Percentiles rank a stretch among this genome's conserved stretches.
Conservation (phyloP, 148 eudicot species). For the Agrostemma githago region DNA sequence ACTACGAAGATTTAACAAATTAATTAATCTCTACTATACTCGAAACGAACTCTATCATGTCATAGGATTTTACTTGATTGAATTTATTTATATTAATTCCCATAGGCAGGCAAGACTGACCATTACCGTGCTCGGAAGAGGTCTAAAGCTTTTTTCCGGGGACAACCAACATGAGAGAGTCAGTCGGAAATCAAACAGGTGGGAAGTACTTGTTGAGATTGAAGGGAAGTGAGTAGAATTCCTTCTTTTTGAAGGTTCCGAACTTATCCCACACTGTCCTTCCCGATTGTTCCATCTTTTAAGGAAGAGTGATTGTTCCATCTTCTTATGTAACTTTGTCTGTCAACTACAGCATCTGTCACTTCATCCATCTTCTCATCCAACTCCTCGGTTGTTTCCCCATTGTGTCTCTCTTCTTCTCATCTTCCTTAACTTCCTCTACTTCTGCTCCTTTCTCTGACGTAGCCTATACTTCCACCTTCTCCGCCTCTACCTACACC, state of each 20-base stretch:
- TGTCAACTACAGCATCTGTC: too few relatives aligned
- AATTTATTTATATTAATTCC: slow-evolving; percentile 10
- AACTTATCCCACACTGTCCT: slow-evolving; percentile 97
- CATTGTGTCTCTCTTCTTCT: too few relatives aligned
- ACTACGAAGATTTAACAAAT: slow-evolving; percentile 28
- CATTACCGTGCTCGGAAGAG: slow-evolving; percentile 12
- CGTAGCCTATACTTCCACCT: too few relatives aligned
- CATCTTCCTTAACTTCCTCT: too few relatives aligned
- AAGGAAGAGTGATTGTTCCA: too few relatives aligned
- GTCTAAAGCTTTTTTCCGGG: neutral
- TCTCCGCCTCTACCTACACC: too few relatives aligned
- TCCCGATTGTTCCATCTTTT: slow-evolving; percentile 45
- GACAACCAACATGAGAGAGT: neutral
- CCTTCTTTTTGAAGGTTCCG: slow-evolving; percentile 68
- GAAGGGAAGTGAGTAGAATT: slow-evolving; percentile 88
- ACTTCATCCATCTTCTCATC: too few relatives aligned
- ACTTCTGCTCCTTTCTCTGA: too few relatives aligned
- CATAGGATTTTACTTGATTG: neutral
- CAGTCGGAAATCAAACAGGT: slow-evolving; percentile 40
- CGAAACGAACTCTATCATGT: slow-evolving; percentile 20
- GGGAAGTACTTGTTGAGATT: slow-evolving; percentile 91
- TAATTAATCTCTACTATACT: slow-evolving; percentile 28
- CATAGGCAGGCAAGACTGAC: neutral
- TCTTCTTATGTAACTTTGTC: too few relatives aligned
- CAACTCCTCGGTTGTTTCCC: too few relatives aligned